These are phyloP conservation scores for Luffa acutangula DNA, from an alignment of 306 rosid species.

Conservation along the genomic window DNA sequence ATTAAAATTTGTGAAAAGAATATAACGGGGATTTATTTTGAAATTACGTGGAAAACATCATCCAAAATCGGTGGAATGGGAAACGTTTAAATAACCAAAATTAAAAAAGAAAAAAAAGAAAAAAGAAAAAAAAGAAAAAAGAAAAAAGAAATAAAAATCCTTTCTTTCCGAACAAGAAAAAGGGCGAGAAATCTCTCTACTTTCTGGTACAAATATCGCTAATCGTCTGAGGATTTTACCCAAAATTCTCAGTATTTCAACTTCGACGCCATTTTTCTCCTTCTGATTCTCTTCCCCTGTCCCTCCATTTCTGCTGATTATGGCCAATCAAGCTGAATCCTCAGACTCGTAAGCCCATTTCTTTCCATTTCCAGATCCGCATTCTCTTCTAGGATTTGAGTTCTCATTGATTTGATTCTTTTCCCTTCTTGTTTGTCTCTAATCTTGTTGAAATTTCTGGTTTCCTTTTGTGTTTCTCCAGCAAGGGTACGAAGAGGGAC, in stretches of 20 bases:
- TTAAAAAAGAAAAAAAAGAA: background rate
- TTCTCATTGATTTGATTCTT: background rate
- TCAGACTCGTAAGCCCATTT: conserved; percentile 59
- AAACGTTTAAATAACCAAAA: background rate
- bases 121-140: conserved; percentile 10
- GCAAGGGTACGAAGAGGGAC: conserved; percentile 78
- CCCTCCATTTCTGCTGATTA: conserved; percentile 7
- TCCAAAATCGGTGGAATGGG: background rate
- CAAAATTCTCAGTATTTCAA: background rate
- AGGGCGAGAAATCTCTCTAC: conserved; percentile 5
- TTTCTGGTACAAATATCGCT: conserved; percentile 10
- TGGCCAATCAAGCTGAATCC: conserved; percentile 69
- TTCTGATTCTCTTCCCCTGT: conserved; percentile 1
- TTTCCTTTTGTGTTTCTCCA: conserved; percentile 9
- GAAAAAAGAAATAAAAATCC: background rate
- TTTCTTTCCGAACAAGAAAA: conserved; percentile 43
- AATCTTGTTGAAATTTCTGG: background rate
- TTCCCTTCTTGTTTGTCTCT: background rate
- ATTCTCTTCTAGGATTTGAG: background rate
- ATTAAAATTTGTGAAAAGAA: too few species aligned
- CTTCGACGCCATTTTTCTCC: conserved; percentile 11
- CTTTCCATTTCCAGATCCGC: conserved; percentile 16
- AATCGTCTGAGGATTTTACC: background rate
- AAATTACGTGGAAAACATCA: background rate
- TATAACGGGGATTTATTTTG: background rate